Evolutionary conservation across 108 stramenopile genomes (phyloP).

Genomic region (Bacterosira constricta): DNA sequence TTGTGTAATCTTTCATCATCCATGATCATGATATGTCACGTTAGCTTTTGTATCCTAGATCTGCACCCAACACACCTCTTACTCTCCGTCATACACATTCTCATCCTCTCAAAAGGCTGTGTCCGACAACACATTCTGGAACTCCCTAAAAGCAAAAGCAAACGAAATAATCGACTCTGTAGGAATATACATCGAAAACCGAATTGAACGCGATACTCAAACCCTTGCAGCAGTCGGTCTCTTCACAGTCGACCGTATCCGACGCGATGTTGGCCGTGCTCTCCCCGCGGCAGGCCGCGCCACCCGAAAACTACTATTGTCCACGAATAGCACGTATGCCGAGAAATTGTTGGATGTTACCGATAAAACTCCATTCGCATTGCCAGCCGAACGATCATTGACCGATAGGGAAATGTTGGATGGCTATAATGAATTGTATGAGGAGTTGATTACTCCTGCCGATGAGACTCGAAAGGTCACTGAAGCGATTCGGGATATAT

Average conservation of each 20-base stretch:
- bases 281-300: slow-evolving; percentile 61
- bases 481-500: slow-evolving; percentile 67
- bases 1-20: background rate
- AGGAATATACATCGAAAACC: slow-evolving; percentile 70
- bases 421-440: slow-evolving; percentile 30
- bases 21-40: background rate
- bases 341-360: slow-evolving; percentile 41
- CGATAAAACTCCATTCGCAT: slow-evolving; percentile 30
- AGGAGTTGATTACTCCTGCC: slow-evolving; percentile 65
- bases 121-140: slow-evolving; percentile 77
- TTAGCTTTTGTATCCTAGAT: background rate
- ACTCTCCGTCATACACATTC: background rate
- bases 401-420: slow-evolving; percentile 21
- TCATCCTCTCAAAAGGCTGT: slow-evolving; percentile 38
- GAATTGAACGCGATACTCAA: slow-evolving; percentile 71
- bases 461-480: slow-evolving; percentile 81
- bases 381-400: slow-evolving; percentile 32
- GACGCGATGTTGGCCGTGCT: slow-evolving; percentile 72
- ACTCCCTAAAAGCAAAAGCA: slow-evolving; percentile 62
- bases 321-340: slow-evolving; percentile 49
- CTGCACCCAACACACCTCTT: slow-evolving; percentile 18
- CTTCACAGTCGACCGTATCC: slow-evolving; percentile 75
- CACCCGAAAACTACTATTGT: slow-evolving; percentile 28
- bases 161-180: slow-evolving; percentile 66
- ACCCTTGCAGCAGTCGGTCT: slow-evolving; percentile 67